Evolutionary conservation across 495 filamentous ascomycete species (phyloP).

Genomic region (Cercophora newfieldiana): DNA sequence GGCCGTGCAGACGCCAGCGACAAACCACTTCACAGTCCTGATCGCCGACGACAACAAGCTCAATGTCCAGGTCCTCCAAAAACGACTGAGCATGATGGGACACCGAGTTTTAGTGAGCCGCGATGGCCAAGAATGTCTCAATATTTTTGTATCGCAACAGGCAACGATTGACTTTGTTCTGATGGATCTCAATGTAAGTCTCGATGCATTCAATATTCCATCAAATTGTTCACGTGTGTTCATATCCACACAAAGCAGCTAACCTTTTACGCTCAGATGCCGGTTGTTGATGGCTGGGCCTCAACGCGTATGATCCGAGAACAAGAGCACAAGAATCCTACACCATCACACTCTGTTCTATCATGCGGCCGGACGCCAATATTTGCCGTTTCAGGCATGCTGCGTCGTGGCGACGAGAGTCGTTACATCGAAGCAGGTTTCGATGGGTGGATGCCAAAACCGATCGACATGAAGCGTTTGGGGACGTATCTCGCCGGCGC

Average conservation of each 20-base stretch:
- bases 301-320: constrained; percentile 24
- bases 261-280: constrained; percentile 18
- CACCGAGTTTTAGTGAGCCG: constrained; percentile 67
- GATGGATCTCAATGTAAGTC: constrained; percentile 30
- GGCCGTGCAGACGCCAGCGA: constrained; percentile 10
- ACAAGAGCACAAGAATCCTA: constrained; percentile 18
- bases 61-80: constrained; percentile 76
- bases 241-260: not conserved
- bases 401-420: constrained; percentile 25
- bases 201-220: not conserved
- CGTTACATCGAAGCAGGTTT: constrained; percentile 34
- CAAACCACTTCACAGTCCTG: constrained; percentile 58
- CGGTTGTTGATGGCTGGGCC: constrained; percentile 26
- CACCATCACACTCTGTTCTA: constrained; percentile 23
- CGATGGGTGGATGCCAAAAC: constrained; percentile 78
- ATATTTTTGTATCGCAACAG: constrained; percentile 46
- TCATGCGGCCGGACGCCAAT: constrained; percentile 25
- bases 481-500: constrained; percentile 19
- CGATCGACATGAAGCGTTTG: constrained; percentile 58
- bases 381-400: constrained; percentile 27
- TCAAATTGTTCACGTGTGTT: too few relatives aligned
- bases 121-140: constrained; percentile 78
- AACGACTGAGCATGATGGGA: constrained; percentile 70
- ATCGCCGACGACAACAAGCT: constrained; percentile 84
- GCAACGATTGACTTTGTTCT: constrained; percentile 27